Evolutionary conservation across 2,329 filamentous ascomycete species (phyloP).

Genomic region (Alternaria sp.): DNA sequence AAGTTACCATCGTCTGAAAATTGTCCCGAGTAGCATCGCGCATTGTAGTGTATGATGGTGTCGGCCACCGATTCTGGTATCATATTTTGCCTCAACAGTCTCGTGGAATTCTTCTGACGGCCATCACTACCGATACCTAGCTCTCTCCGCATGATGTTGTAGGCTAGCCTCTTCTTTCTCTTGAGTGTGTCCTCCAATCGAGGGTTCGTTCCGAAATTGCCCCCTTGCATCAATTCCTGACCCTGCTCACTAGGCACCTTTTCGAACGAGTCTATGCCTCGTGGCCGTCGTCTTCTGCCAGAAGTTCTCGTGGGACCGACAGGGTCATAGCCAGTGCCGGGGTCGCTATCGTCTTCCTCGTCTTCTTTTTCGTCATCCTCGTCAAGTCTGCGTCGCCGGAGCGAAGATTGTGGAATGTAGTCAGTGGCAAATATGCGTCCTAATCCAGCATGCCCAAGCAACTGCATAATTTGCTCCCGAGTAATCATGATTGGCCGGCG

Average conservation of each 20-base stretch:
- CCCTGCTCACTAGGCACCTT: conserved; percentile 84
- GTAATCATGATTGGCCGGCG: conserved; percentile 53
- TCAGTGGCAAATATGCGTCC: conserved; percentile 59
- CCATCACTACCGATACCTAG: conserved; percentile 71
- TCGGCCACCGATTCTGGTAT: conserved; percentile 81
- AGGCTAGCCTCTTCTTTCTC: conserved; percentile 68
- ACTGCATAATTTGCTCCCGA: conserved; percentile 61
- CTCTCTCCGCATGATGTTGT: conserved; percentile 81
- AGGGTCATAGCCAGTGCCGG: conserved; percentile 46
- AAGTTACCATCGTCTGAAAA: conserved; percentile 98
- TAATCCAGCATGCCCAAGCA: conserved; percentile 63
- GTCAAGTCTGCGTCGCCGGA: conserved; percentile 33
- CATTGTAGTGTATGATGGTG: conserved; percentile 85
- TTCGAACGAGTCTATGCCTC: conserved; percentile 69
- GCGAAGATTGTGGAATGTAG: conserved; percentile 31
- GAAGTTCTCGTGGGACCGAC: conserved; percentile 48
- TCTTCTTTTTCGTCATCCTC: conserved; percentile 52
- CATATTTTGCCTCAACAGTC: conserved; percentile 76
- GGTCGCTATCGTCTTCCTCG: conserved; percentile 52
- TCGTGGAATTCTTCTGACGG: conserved; percentile 67
- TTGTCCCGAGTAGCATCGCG: conserved; percentile 90
- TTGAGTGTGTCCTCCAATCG: conserved; percentile 61
- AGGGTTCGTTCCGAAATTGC: conserved; percentile 77
- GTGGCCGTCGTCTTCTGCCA: conserved; percentile 52
- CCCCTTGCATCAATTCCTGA: conserved; percentile 79